Base-by-base conservation (phyloP, 371 early-diverging fungal genomes). In the Syncephalastrum racemosum region DNA sequence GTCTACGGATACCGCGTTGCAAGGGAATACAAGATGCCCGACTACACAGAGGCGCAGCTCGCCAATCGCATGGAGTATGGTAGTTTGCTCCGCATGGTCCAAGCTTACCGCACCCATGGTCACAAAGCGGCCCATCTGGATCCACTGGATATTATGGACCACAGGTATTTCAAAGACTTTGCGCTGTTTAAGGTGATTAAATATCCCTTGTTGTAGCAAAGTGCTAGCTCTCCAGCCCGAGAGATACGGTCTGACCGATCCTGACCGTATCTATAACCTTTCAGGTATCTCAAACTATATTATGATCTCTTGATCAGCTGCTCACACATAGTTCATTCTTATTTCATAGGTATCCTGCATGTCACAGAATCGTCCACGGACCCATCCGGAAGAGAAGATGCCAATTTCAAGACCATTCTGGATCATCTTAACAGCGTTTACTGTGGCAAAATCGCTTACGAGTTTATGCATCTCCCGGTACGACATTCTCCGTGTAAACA, bases 401-500 rank as follows among this genome's bases (percentile, higher is more conserved):
- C 90, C 20, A 73, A 81, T 45, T 75, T 92, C 22, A 76, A 85
- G 52, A 79, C 85, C 18, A 86, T 96, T 42, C 31, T 91, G 56
- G 60, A 75, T 36, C 89, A 94, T 56, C 77, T 97, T 20, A 75
- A 84, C 48, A 68, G 78, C 45, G 81, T 88, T 6, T 97, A 96
- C 71, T 87, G 90, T 65, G 92, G 90, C 44, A 80, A 87, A 50
- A 92, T 96, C 54, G 97, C 93, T 14, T 94, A 91, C 64, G 97
- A 97, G 80, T 96, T 96, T 74, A 84, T 80, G 69, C 97, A 97
- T 64, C 83, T 96, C 36, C 94, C 95, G 3, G 88, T 85, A 77
- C 56, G 36, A 71, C 59, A 10, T 18, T 7, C 12, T 13, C 12
- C 19, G 23, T 15, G 36, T 16, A 20, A 55, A 55, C 25, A 46